These are phyloP conservation scores for Thyridium curvatum DNA, from an alignment of 2,329 filamentous ascomycete genomes.

Conservation along the genomic window DNA sequence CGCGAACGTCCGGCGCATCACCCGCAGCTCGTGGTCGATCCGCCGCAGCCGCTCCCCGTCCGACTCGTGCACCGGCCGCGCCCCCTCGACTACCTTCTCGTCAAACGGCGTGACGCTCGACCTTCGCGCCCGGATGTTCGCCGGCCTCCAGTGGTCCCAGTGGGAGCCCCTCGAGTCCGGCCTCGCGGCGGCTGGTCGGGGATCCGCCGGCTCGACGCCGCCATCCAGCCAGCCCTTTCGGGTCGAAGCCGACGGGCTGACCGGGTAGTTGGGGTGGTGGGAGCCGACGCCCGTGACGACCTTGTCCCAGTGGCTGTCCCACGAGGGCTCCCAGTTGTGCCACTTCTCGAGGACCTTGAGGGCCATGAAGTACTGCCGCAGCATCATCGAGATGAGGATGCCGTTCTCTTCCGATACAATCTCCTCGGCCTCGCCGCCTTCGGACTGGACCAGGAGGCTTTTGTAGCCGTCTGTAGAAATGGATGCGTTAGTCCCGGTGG, in stretches of 20 bases:
- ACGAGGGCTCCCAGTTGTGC: slow-evolving; percentile 60
- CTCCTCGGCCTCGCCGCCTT: slow-evolving; percentile 71
- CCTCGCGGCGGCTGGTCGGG: background rate
- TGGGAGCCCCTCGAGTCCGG: background rate
- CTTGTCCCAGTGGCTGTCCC: slow-evolving; percentile 58
- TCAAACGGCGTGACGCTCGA: slow-evolving; percentile 27
- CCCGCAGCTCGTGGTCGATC: slow-evolving; percentile 40
- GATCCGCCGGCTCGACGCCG: slow-evolving; percentile 4
- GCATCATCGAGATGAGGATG: slow-evolving; percentile 76
- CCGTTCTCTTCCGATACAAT: slow-evolving; percentile 83
- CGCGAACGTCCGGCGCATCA: slow-evolving; percentile 62
- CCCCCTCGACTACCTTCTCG: slow-evolving; percentile 35
- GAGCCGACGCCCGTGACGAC: slow-evolving; percentile 58
- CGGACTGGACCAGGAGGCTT: slow-evolving; percentile 66
- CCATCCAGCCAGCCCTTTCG: slow-evolving; percentile 16
- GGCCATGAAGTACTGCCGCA: slow-evolving; percentile 88
- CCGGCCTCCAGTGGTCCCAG: slow-evolving; percentile 30
- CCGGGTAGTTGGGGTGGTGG: slow-evolving; percentile 39
- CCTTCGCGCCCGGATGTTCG: slow-evolving; percentile 25
- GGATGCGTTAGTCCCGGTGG: too few relatives aligned
- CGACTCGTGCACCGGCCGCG: slow-evolving; percentile 30
- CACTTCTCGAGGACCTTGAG: slow-evolving; percentile 76
- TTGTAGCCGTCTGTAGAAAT: slow-evolving; percentile 64
- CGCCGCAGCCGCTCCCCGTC: slow-evolving; percentile 21
- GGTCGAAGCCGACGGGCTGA: slow-evolving; percentile 16